Percentiles rank a stretch among this genome's conserved stretches.
phyloP scores from a whole-genome alignment of 768 basidiomycete genomes.

The Russula dissimulans region DNA sequence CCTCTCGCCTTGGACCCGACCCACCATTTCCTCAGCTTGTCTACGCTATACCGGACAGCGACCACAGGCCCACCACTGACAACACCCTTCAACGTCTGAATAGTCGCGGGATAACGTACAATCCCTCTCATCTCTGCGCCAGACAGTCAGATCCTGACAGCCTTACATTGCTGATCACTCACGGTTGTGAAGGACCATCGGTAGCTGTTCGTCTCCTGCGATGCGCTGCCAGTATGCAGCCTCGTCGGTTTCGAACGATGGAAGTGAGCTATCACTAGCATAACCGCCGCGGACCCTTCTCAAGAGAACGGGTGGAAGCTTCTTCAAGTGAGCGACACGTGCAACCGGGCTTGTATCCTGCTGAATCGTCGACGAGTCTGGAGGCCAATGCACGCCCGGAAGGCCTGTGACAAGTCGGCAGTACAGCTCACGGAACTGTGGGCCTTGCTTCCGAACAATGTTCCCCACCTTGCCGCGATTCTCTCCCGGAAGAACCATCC shows the following conservation, averaged over 20 bases:
- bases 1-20: not conserved
- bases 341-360: slow-evolving; percentile 69
- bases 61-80: slow-evolving; percentile 74
- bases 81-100: slow-evolving; percentile 81
- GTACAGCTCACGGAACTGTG: slow-evolving; percentile 85
- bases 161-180: not conserved
- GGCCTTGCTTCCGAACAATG: slow-evolving; percentile 75
- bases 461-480: slow-evolving; percentile 92
- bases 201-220: slow-evolving; percentile 53
- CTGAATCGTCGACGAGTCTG: slow-evolving; percentile 41
- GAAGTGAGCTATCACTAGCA: slow-evolving; percentile 28
- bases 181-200: slow-evolving; percentile 47
- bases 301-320: slow-evolving; percentile 66
- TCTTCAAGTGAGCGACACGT: slow-evolving; percentile 63
- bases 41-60: slow-evolving; percentile 61
- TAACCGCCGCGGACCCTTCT: slow-evolving; percentile 45
- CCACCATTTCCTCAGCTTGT: slow-evolving; percentile 88
- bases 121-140: slow-evolving; percentile 64
- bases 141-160: not conserved
- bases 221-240: slow-evolving; percentile 65
- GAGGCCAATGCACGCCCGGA: slow-evolving; percentile 71
- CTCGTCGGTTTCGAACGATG: slow-evolving; percentile 53
- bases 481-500: slow-evolving; percentile 92
- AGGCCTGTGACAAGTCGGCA: slow-evolving; percentile 66
- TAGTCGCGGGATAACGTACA: slow-evolving; percentile 73